Evolutionary conservation across 768 basidiomycete genomes (phyloP).

Genomic region (Lactarius akahatsu): DNA sequence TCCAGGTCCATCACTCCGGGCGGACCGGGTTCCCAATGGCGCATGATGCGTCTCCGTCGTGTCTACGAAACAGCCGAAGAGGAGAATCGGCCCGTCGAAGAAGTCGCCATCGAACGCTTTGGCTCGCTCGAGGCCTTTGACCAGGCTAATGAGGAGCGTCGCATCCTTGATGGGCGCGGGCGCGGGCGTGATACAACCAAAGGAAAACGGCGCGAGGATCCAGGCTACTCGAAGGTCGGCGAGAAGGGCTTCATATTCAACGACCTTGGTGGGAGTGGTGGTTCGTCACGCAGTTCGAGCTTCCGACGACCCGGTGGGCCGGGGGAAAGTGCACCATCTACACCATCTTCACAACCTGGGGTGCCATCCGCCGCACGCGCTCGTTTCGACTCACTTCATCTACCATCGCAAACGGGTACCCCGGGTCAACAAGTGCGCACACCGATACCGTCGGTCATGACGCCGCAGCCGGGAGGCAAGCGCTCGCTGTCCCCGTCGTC

Average conservation of each 20-base stretch:
- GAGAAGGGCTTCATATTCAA: conserved; percentile 68
- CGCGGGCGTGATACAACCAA: conserved; percentile 40
- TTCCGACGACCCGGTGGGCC: conserved; percentile 80
- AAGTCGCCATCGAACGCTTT: conserved; percentile 87
- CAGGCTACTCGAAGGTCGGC: conserved; percentile 36
- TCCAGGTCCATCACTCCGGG: conserved; percentile 66
- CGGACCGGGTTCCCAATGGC: conserved; percentile 92
- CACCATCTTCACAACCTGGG: conserved; percentile 48
- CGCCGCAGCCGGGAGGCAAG: conserved; percentile 50
- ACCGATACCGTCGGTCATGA: conserved; percentile 89
- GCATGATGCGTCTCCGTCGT: conserved; percentile 93
- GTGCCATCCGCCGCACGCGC: conserved; percentile 43
- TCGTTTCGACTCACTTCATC: conserved; percentile 60
- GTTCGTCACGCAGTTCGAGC: conserved; percentile 78
- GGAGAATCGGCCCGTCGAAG: conserved; percentile 66
- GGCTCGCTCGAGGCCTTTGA: conserved; percentile 82
- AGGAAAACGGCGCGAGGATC: conserved; percentile 36
- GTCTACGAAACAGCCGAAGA: conserved; percentile 91
- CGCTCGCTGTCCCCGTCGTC: conserved; percentile 71
- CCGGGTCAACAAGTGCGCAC: conserved; percentile 66
- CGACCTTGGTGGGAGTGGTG: conserved; percentile 58
- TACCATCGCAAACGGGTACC: conserved; percentile 59
- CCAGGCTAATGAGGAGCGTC: conserved; percentile 84
- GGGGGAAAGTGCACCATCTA: conserved; percentile 53
- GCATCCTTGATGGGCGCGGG: conserved; percentile 79